Base-by-base conservation (phyloP, 2,329 filamentous ascomycete species). In the Pseudopithomyces maydicus region DNA sequence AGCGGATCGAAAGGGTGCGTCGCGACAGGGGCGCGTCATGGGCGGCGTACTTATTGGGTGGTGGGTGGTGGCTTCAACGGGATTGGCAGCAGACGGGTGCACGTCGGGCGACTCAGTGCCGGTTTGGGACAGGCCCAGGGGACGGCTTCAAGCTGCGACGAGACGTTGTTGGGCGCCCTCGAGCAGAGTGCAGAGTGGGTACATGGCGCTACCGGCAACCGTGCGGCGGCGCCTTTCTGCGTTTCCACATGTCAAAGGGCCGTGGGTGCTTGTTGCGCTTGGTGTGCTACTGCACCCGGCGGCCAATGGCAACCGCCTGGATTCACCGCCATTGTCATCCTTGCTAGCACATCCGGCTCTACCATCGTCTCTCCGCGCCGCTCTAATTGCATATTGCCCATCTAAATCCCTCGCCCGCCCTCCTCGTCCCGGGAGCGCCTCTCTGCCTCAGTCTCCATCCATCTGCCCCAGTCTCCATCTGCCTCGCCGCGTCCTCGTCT, bases 391-490 rank as follows among this genome's bases (percentile, higher is more conserved):
- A 58, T 61, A 62, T 58, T 62, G 45, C 43, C 26, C 35, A 64
- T 61, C 68, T 65, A 68, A 63, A 64, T 57, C 57, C 67, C 62
- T 67, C 66, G 32, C 59, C 59, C 56, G 42, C 55, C 48, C 61
- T 65, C 57, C 57, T 56, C 59, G 26, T 8, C 26, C 5, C 26
- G 26, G 8, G 26, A 29, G n/a, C 56, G 47, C 57, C 56, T 14
- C 14, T 14, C 7, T 35, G 7, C 17, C 35, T 15, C 12, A 8
- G 35, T 60, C 20, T 29, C 52, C 41, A 41, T 54, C 20, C 45
- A 45, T 35, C 35, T 36, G 44, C 22, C 4, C 15, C 20, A 23
- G 15, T 15, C 22, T 12, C 20, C 20, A 23, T 35, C 36, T 20
- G 12, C 38, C 10, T 15, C 26, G 15, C n/a, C 50, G 10, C 8